phyloP scores from a whole-genome alignment of 2,329 filamentous ascomycete genomes.

The Phaeoacremonium minimum region DNA sequence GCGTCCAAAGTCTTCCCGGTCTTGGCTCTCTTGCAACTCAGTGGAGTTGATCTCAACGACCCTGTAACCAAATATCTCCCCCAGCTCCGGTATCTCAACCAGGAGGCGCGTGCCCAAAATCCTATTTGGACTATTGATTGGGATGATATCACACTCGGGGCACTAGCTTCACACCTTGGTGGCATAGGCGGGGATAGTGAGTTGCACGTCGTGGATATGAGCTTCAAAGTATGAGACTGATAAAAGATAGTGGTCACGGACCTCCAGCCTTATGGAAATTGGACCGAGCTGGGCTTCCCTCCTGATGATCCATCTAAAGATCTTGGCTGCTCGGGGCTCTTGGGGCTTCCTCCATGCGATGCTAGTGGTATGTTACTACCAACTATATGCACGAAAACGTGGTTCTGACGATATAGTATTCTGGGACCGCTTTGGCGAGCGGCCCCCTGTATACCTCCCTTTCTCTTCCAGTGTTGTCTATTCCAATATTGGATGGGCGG shows the following conservation, averaged over 20 bases:
- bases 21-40: slow-evolving; percentile 22
- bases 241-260: slow-evolving; percentile 24
- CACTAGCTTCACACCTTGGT: slow-evolving; percentile 39
- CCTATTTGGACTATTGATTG: slow-evolving; percentile 31
- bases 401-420: too few species aligned
- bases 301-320: slow-evolving; percentile 18
- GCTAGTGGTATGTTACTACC: too few species aligned
- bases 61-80: slow-evolving; percentile 41
- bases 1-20: slow-evolving; percentile 28
- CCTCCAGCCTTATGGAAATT: slow-evolving; percentile 21
- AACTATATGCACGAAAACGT: too few species aligned
- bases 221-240: slow-evolving; percentile 1
- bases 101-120: slow-evolving; percentile 16
- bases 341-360: slow-evolving; percentile 24
- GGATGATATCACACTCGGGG: slow-evolving; percentile 40
- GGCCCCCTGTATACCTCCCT: slow-evolving; percentile 35
- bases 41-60: slow-evolving; percentile 28
- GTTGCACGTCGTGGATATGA: slow-evolving; percentile 2
- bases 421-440: too few species aligned
- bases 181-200: slow-evolving; percentile 34
- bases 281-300: slow-evolving; percentile 26
- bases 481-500: slow-evolving; percentile 39
- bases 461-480: slow-evolving; percentile 42
- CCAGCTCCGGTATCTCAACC: slow-evolving; percentile 18
- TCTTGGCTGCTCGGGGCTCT: slow-evolving; percentile 27